Conservation (phyloP, 2,329 filamentous ascomycete genomes). For the Botrytis pseudocinerea region DNA sequence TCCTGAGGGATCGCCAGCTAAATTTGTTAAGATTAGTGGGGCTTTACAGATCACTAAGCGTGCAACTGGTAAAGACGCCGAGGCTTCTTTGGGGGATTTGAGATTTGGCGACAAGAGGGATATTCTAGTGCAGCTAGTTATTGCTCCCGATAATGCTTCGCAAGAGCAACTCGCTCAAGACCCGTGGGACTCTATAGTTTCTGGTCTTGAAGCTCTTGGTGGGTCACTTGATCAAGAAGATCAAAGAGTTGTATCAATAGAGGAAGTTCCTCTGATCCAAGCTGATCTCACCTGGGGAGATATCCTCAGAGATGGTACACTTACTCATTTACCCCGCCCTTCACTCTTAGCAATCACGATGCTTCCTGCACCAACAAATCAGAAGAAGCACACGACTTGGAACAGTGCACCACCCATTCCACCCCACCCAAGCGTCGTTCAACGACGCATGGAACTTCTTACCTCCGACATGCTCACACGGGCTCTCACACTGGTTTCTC, state of each 20-base stretch:
- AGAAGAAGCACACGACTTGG: constrained; percentile 65
- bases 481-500: constrained; percentile 84
- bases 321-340: constrained; percentile 83
- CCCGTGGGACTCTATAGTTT: constrained; percentile 96
- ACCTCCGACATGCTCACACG: constrained; percentile 97
- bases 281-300: constrained; percentile 93
- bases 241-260: constrained; percentile 78
- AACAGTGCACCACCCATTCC: constrained; percentile 77
- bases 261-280: constrained; percentile 93
- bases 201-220: constrained; percentile 88
- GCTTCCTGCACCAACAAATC: constrained; percentile 65
- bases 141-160: constrained; percentile 78
- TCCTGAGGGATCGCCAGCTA: constrained; percentile 93
- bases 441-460: constrained; percentile 94
- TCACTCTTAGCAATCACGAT: constrained; percentile 94
- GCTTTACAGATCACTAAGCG: constrained; percentile 95
- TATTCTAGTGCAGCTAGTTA: constrained; percentile 90
- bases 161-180: constrained; percentile 86
- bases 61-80: constrained; percentile 89
- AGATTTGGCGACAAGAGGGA: constrained; percentile 94
- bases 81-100: constrained; percentile 87
- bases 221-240: constrained; percentile 86
- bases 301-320: constrained; percentile 82
- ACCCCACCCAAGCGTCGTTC: constrained; percentile 91
- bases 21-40: constrained; percentile 98